Evolutionary conservation across 495 filamentous ascomycete species (phyloP), one percentile per base, ranked within the genome.

Genomic region (Lepidopterella palustris): DNA sequence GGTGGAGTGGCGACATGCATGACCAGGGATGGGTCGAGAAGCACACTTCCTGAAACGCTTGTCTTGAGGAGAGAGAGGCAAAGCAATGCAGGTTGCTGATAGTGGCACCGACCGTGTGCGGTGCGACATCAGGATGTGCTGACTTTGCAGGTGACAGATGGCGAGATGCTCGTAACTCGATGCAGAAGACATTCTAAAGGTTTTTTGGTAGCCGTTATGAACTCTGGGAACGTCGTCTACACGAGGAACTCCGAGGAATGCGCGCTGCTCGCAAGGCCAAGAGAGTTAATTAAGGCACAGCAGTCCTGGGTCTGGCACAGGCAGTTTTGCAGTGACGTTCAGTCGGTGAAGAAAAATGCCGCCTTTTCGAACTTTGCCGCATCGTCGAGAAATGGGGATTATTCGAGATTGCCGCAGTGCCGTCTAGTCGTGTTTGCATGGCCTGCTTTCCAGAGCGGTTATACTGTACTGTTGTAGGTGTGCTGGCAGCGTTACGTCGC

Each of bases 211-310:
- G 32, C 27, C 8, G 60, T 35, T 57, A n/a, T n/a, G n/a, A n/a
- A n/a, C n/a, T n/a, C n/a, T n/a, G n/a, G n/a, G n/a, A n/a, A n/a
- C n/a, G n/a, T n/a, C n/a, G n/a, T n/a, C n/a, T n/a, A n/a, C n/a
- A n/a, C n/a, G n/a, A n/a, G n/a, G n/a, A 31, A 27, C 53, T 51
- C 57, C 57, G 52, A 59, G 45, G 31, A 59, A 32, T 59, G 11
- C 18, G 56, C 48, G 21, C 28, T n/a, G 62, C 20, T 18, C 53
- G 62, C 61, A 65, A 47, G 26, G 40, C 52, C 57, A 50, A 65
- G 62, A 57, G 45, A 28, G 26, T n/a, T n/a, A n/a, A 53, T 23
- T 61, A 58, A 61, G 62, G 58, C 62, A 54, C 45, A 58, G 62
- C 53, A 35, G 24, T 39, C n/a, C 35, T 42, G 3, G 35, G 9